Evolutionary conservation across 2,329 filamentous ascomycete species (phyloP).

Genomic region (Epichloe sp.): DNA sequence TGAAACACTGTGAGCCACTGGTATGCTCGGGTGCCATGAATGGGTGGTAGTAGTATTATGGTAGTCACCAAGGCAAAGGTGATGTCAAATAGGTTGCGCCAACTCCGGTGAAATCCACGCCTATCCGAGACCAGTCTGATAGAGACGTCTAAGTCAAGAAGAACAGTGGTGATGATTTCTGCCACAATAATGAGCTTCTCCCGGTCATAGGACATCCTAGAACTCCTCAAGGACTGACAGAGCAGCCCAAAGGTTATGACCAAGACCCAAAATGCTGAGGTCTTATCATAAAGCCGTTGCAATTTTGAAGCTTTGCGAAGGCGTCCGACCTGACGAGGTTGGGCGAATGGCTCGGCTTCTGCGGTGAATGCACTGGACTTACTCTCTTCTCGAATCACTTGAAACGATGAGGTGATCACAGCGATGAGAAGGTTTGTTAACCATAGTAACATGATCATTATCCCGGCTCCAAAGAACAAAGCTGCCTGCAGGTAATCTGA

Average conservation of each 20-base stretch:
- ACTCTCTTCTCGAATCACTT: conserved; percentile 94
- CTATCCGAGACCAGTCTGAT: conserved; percentile 68
- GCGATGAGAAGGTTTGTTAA: conserved; percentile 89
- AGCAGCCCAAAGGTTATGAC: conserved; percentile 73
- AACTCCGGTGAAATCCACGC: conserved; percentile 62
- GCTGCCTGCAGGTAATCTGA: conserved; percentile 83
- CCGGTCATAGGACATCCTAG: conserved; percentile 53
- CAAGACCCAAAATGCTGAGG: conserved; percentile 62
- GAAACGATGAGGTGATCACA: conserved; percentile 96
- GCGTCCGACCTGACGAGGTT: conserved; percentile 25
- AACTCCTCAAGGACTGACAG: conserved; percentile 63
- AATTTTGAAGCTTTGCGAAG: conserved; percentile 31
- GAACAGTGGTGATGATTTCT: conserved; percentile 62
- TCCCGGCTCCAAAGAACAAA: conserved; percentile 59
- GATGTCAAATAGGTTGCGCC: conserved; percentile 70
- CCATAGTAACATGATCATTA: conserved; percentile 92
- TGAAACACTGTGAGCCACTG: conserved; percentile 89
- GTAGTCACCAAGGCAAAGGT: conserved; percentile 67
- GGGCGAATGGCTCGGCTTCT: conserved; percentile 39
- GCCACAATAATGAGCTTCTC: conserved; percentile 54
- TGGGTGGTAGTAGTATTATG: conserved; percentile 72
- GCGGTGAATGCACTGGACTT: conserved; percentile 85
- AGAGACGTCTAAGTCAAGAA: conserved; percentile 71
- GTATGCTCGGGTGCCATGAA: conserved; percentile 63
- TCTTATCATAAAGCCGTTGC: conserved; percentile 63